Evolutionary conservation across 2,329 filamentous ascomycete species (phyloP), one percentile per base, ranked within the genome.

Genomic region (Malbranchea zuffiana): DNA sequence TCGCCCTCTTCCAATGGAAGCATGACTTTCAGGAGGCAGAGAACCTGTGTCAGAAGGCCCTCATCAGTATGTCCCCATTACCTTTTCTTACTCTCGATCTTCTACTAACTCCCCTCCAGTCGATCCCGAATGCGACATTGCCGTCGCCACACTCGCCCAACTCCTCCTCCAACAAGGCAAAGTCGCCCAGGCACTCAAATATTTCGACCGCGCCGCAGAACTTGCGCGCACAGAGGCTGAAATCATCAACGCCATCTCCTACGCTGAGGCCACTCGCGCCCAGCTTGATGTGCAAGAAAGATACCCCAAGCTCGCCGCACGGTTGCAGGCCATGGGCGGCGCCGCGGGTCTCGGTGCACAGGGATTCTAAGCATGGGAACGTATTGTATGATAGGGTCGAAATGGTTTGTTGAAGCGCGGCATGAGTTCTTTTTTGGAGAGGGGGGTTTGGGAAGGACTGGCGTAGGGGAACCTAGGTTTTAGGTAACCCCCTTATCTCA

Each of bases 1-100:
- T 98, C 18, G 86, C 88, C 8, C 71, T 96, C 31, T 96, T 95
- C 75, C 90, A 98, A 61, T 95, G 87, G 82, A 96, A 94, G 72
- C 82, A 92, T 54, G 88, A 96, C 63, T 96, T 93, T 57, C 70
- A 75, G 43, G 88, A 94, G 62, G 88, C 90, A 2, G 87, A 98
- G 69, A 84, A 90, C 64, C 72, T 98, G 35, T 98, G 90, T 72
- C 80, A 95, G 64, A 95, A 94, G 71, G 90, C 90, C 19, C 71
- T 98, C 34, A 94, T 95, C 54, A 92, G 86, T 94, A 73, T 69
- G 83, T 72, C 32, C 10, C 4, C 16, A 29, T 39, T 13, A 32
- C 5, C 15, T 32, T 20, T 2, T 25, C 27, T n/a, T 15, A 20
- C 6, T 7, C n/a, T n/a, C 45, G 37, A 65, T 69, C 54, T 70